These are phyloP conservation scores for Saturnispora mendoncae DNA, from an alignment of 805 yeast species.

Conservation along the genomic window DNA sequence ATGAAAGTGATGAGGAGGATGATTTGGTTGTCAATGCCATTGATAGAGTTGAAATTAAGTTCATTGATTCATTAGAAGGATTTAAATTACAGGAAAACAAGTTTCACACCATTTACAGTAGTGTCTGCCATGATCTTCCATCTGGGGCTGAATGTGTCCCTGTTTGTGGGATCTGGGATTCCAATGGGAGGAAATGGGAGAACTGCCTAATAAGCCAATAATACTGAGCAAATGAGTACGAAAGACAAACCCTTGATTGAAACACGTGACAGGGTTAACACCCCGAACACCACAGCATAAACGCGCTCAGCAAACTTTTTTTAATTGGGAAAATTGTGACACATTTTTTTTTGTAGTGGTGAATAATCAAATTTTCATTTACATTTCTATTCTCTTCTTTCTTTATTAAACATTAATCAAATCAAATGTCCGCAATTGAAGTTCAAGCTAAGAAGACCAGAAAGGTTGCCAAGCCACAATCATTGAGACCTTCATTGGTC, in stretches of 20 bases:
- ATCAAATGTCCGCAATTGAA: conserved; percentile 43
- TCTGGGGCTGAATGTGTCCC: conserved; percentile 8
- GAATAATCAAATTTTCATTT: too few species aligned
- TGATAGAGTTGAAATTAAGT: conserved; percentile 34
- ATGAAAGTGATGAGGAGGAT: conserved; percentile 31
- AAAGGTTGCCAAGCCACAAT: conserved; percentile 89
- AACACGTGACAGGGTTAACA: conserved; percentile 8
- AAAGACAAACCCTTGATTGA: conserved; percentile 1
- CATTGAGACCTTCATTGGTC: conserved; percentile 67
- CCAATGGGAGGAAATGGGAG: neutral
- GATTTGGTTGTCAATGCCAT: conserved; percentile 17
- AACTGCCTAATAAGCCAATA: neutral
- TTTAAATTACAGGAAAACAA: conserved; percentile 21
- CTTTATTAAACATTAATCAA: neutral
- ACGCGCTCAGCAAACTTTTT: neutral
- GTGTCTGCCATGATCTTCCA: neutral
- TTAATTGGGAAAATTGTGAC: too few species aligned
- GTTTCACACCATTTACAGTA: conserved; percentile 20
- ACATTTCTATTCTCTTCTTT: neutral
- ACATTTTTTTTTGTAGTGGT: neutral
- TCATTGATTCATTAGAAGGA: conserved; percentile 35
- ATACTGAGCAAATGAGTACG: neutral
- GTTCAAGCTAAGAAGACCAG: conserved; percentile 80
- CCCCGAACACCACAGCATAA: conserved; percentile 8
- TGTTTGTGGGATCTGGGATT: conserved; percentile 6